Percentiles rank a stretch among this genome's conserved stretches.
These are phyloP conservation scores for Stentor coeruleus DNA, from an alignment of 73 alveolate genomes.

Conservation along the genomic window DNA sequence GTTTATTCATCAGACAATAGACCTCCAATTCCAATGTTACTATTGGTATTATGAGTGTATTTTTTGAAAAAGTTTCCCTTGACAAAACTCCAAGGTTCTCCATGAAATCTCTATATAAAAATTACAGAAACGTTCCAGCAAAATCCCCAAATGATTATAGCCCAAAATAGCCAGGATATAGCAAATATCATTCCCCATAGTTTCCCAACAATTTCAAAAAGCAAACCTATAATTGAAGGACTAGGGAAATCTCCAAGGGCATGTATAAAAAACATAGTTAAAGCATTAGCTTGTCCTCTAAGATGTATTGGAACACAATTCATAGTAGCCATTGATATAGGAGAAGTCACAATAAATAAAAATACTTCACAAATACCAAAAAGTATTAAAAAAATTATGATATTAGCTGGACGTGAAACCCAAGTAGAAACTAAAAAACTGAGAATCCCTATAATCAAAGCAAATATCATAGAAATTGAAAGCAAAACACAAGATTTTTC, in stretches of 20 bases:
- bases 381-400: not conserved
- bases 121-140: not conserved
- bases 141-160: not conserved
- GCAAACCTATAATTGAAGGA: not conserved
- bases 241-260: constrained; percentile 17
- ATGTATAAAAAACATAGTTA: not conserved
- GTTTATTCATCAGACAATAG: too few species aligned
- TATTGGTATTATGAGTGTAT: too few species aligned
- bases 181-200: not conserved
- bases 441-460: not conserved
- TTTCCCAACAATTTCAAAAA: not conserved
- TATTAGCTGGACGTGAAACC: not conserved
- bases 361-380: not conserved
- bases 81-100: too few species aligned
- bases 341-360: not conserved
- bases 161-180: not conserved
- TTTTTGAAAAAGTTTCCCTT: too few species aligned
- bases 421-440: not conserved
- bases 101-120: not conserved
- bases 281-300: constrained; percentile 22
- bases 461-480: not conserved
- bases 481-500: too few species aligned
- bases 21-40: too few species aligned
- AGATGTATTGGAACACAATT: not conserved
- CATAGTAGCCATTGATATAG: not conserved